phyloP scores from a whole-genome alignment of 2,329 filamentous ascomycete genomes.

The Blumeria hordei region DNA sequence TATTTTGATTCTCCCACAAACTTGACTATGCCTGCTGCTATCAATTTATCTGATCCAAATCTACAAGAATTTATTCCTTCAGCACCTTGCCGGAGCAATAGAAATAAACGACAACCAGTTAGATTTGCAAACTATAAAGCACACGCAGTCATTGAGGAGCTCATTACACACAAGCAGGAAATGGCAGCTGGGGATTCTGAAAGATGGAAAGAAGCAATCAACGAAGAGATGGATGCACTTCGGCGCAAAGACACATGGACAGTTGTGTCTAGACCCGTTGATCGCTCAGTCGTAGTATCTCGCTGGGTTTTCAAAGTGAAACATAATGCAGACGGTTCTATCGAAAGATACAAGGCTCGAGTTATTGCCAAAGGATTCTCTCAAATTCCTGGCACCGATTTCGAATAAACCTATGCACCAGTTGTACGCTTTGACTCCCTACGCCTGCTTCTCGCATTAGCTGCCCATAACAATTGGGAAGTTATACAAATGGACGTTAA shows the following conservation, averaged over 20 bases:
- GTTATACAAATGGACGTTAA: neutral
- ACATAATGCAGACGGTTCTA: neutral
- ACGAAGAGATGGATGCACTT: constrained; percentile 1
- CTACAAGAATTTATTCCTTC: neutral
- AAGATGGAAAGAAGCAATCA: neutral
- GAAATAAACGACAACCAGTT: neutral
- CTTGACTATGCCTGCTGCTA: neutral
- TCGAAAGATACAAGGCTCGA: constrained; percentile 1
- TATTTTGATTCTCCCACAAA: neutral
- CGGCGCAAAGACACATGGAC: neutral
- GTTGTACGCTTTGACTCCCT: neutral
- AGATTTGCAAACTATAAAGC: neutral
- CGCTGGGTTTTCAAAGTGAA: neutral
- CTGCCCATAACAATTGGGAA: neutral
- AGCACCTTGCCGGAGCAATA: neutral
- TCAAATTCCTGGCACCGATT: neutral
- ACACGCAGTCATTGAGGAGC: neutral
- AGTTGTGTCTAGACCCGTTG: neutral
- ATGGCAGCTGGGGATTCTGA: neutral
- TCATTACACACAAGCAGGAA: neutral
- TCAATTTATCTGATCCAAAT: neutral
- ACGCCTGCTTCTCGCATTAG: neutral
- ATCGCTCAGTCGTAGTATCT: neutral
- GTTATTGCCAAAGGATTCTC: constrained; percentile 1
- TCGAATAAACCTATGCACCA: neutral